Conservation (phyloP, 768 basidiomycete genomes). For the Pisolithus albus region DNA sequence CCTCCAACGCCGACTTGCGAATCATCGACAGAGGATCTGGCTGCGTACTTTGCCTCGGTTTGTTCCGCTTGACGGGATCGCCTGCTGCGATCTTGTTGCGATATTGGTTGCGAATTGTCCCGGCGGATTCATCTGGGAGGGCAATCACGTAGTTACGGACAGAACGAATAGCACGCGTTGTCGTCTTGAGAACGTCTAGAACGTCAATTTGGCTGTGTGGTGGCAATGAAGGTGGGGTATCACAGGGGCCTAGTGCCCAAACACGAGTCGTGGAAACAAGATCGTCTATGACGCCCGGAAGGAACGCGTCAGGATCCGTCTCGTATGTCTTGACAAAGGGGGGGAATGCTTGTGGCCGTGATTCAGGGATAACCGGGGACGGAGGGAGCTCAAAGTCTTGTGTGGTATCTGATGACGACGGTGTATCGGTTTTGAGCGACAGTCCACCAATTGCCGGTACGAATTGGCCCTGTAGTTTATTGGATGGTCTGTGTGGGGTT, state of each 20-base stretch:
- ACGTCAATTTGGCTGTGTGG: slow-evolving; percentile 43
- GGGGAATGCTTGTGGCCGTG: slow-evolving; percentile 38
- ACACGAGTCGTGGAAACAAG: slow-evolving; percentile 53
- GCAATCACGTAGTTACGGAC: slow-evolving; percentile 80
- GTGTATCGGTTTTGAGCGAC: slow-evolving; percentile 28
- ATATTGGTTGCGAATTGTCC: slow-evolving; percentile 50
- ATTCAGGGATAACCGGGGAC: slow-evolving; percentile 51
- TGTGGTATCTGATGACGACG: slow-evolving; percentile 34
- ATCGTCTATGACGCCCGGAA: slow-evolving; percentile 74
- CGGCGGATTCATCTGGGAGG: slow-evolving; percentile 68
- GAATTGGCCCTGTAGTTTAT: slow-evolving; percentile 53
- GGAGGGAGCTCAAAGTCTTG: slow-evolving; percentile 61
- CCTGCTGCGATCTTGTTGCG: slow-evolving; percentile 41
- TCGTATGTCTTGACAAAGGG: slow-evolving; percentile 60
- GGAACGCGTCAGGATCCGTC: slow-evolving; percentile 69
- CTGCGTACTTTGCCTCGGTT: slow-evolving; percentile 23
- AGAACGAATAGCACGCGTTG: slow-evolving; percentile 74
- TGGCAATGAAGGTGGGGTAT: not conserved
- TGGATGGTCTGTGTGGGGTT: slow-evolving; percentile 28
- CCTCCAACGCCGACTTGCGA: slow-evolving; percentile 74
- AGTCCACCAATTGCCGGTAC: slow-evolving; percentile 73
- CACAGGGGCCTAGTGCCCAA: slow-evolving; percentile 46
- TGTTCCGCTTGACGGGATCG: slow-evolving; percentile 19
- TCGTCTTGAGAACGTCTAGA: slow-evolving; percentile 65
- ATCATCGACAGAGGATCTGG: slow-evolving; percentile 63